Conservation (phyloP, 345 rosid genomes). For the Lepidium didymum region DNA sequence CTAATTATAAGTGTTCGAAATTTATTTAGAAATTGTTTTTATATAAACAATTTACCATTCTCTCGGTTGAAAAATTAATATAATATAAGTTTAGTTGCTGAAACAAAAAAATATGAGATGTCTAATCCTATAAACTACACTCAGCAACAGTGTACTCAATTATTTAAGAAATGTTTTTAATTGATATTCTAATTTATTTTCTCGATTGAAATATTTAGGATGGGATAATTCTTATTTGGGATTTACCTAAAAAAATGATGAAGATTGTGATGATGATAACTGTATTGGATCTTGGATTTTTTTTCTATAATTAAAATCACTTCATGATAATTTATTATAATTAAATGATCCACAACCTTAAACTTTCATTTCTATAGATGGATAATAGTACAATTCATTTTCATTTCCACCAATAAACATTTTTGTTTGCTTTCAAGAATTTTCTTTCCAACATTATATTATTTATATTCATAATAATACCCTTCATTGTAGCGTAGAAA, state of each 20-base stretch:
- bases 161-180: too few relatives aligned
- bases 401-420: neutral
- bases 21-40: too few relatives aligned
- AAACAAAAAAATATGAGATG: too few relatives aligned
- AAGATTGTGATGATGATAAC: neutral
- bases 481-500: neutral
- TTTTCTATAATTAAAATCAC: neutral
- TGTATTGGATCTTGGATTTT: neutral
- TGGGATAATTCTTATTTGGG: neutral
- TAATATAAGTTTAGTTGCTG: too few relatives aligned
- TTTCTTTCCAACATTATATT: neutral
- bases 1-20: too few relatives aligned
- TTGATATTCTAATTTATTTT: neutral
- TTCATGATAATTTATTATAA: neutral
- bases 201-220: neutral
- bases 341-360: constrained; percentile 8
- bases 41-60: too few relatives aligned
- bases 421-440: neutral
- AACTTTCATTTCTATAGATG: constrained; percentile 5
- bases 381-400: constrained; percentile 11
- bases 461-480: neutral
- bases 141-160: too few relatives aligned
- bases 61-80: too few relatives aligned
- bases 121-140: too few relatives aligned
- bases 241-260: neutral